Evolutionary conservation across 495 filamentous ascomycete genomes (phyloP), one percentile per base, ranked within the genome.

Genomic region (Rostrohypoxylon terebratum): DNA sequence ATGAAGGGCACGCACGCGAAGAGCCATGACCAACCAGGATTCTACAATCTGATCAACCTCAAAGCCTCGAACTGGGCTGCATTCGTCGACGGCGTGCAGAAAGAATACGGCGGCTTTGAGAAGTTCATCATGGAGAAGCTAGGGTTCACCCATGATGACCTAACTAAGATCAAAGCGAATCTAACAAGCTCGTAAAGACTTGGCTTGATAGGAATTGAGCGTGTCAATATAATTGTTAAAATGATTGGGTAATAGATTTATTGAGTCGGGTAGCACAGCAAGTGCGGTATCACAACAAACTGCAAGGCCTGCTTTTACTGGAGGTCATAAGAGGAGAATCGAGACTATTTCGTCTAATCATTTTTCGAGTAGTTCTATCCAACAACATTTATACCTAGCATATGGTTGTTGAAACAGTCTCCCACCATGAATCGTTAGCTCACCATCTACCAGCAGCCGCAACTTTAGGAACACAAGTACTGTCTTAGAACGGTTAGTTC

Each of bases 81-180:
- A 0, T 85, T 84, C 47, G 72, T 77, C 13, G 69, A 69, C 25
- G 81, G 67, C 7, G 73, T 82, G 3, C 69, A 81, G 50, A 58
- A 76, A 36, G 73, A 78, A 21, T 79, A 81, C 38, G 82, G 81
- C 23, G 82, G 84, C 3, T 84, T 83, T 60, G 80, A 84, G 48
- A 71, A 75, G 8, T 86, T 85, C 59, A 76, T 84, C 36, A 79
- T 64, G 7, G 65, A 76, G 5, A 66, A 67, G 20, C 71, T 86
- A 23, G 82, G 83, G 3, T 81, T 87, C 44, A 74, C 77, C 2
- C 64, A 65, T 7, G 79, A 79, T 4, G 83, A 86, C 8, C 48
- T 87, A 14, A 63, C 67, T 6, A 81, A 67, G 60, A 82, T 87
- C 58, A 81, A 77, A 72, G 73, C 61, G 68, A 84, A 84, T 67